Evolutionary conservation across 129 eudicot genomes (phyloP), one percentile per base, ranked within the genome.

Genomic region (Glebionis coronaria): DNA sequence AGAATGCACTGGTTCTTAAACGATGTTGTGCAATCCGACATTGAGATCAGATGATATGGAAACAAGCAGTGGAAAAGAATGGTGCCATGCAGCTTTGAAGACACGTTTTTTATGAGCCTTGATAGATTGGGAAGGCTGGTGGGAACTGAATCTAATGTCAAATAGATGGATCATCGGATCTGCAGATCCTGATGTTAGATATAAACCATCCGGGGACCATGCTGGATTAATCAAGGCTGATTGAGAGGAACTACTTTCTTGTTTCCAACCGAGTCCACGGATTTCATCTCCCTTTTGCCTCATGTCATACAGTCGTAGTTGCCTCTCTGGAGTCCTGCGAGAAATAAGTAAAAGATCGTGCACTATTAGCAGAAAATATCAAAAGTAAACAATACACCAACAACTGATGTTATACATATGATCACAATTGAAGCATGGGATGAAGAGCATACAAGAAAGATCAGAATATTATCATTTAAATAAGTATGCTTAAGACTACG

Each of bases 61-160:
- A 78, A 89, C 79, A 35, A 93, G 83, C 65, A 93, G 92, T 1
- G 99, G 93, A 29, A 84, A 78, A 10, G 86, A 61, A 25, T 80
- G 82, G 77, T 93, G 99, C 99, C 99, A 93, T 0, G 70, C 84
- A 28, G 99, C 97, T 81, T 93, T 93, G 45, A 93, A 93, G 25
- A 93, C 97, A 20, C 99, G 88, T 55, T 89, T 93, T 15, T 93
- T 90, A 75, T 93, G 99, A 46, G 99, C 88, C 77, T 75, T 79
- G 40, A 93, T 67, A 3, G 99, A 86, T 69, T 88, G 95, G 12
- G 97, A 86, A 10, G 99, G 99, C 67, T 72, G 82, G 56, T 57
- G 74, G 16, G 97, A 68, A 29, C 82, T 88, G 12, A 80, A 86
- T 69, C 99, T 73, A 28, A 93, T 89, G 65, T 93, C 99, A 56